Base-by-base conservation (phyloP, 2,329 filamentous ascomycete genomes). In the Stagonosporopsis chrysanthemi region DNA sequence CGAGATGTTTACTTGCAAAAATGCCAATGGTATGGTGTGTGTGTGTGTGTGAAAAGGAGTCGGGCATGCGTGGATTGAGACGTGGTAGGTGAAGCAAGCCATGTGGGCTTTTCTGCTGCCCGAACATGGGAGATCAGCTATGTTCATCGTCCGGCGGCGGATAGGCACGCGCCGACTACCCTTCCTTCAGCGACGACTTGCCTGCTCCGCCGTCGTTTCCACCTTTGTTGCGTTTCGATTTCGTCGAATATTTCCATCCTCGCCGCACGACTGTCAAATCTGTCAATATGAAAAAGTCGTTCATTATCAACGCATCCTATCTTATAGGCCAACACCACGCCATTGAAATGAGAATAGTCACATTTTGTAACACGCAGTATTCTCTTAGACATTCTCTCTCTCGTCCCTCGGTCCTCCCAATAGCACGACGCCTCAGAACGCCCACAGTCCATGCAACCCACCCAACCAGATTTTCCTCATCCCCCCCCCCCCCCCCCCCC, bases 351-450 rank as follows among this genome's bases (percentile, higher is more conserved):
- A 15, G 15, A 15, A 33, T 6, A 15, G 4, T 33, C 31, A n/a
- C 31, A 33, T n/a, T n/a, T 2, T 33, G 7, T 33, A 14, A 33
- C 15, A 33, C 31, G 15, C 31, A 33, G 12, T 33, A 33, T 5
- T 3, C 1, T 9, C 22, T 11, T 40, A 24, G 22, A 22, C 28
- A 11, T 12, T 40, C 38, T 24, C 22, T n/a, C n/a, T n/a, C n/a
- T n/a, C 38, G 26, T 6, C 7, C 22, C 22, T 40, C 22, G 6
- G 12, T 15, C 22, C 12, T 2, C 11, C 22, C 36, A 40, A 6
- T 29, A 33, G 24, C n/a, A 9, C 29, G 39, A 55, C 52, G 52
- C 52, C 52, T 33, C 33, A 15, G 39, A 55, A 55, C 52, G 52
- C 52, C 52, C 33, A 26, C n/a, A n/a, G n/a, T 15, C 35, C 52